phyloP scores from a whole-genome alignment of 2,329 filamentous ascomycete genomes.

The Ophiostoma fasciatum region DNA sequence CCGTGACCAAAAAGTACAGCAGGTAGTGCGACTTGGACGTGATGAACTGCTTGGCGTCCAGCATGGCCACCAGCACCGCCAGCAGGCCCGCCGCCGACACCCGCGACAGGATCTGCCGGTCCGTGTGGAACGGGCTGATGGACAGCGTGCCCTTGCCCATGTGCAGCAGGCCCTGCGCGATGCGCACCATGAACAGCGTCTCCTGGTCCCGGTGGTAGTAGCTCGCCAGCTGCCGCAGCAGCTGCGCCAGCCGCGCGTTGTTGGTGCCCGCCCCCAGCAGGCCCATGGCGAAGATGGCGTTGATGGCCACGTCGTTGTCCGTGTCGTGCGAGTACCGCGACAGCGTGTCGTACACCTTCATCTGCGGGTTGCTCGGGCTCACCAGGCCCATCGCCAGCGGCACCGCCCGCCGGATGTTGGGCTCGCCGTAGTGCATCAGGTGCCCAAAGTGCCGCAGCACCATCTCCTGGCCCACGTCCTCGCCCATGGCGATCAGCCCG shows the following conservation, averaged over 20 bases:
- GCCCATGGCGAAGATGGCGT: conserved; percentile 98
- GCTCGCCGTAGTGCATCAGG: conserved; percentile 96
- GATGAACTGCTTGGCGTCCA: conserved; percentile 82
- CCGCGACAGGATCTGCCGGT: conserved; percentile 84
- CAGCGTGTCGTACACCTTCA: conserved; percentile 98
- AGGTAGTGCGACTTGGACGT: conserved; percentile 66
- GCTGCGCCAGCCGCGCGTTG: conserved; percentile 88
- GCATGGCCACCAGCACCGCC: conserved; percentile 80
- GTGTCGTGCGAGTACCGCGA: conserved; percentile 98
- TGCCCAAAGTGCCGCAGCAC: conserved; percentile 94
- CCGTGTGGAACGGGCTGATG: conserved; percentile 97
- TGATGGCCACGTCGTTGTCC: conserved; percentile 94
- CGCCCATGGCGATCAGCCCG: conserved; percentile 91
- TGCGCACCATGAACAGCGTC: conserved; percentile 96
- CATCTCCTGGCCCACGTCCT: conserved; percentile 98
- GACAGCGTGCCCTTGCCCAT: conserved; percentile 98
- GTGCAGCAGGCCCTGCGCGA: conserved; percentile 91
- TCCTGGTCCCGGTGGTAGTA: conserved; percentile 98
- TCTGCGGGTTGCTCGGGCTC: conserved; percentile 95
- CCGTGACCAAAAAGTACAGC: conserved; percentile 90
- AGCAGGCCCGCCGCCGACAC: conserved; percentile 83
- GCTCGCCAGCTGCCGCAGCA: conserved; percentile 85
- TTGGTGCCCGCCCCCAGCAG: conserved; percentile 93
- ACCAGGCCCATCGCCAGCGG: conserved; percentile 93
- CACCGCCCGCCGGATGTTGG: conserved; percentile 92